Conservation (phyloP, 1,139 yeast species). For the Candida frijolesensis region DNA sequence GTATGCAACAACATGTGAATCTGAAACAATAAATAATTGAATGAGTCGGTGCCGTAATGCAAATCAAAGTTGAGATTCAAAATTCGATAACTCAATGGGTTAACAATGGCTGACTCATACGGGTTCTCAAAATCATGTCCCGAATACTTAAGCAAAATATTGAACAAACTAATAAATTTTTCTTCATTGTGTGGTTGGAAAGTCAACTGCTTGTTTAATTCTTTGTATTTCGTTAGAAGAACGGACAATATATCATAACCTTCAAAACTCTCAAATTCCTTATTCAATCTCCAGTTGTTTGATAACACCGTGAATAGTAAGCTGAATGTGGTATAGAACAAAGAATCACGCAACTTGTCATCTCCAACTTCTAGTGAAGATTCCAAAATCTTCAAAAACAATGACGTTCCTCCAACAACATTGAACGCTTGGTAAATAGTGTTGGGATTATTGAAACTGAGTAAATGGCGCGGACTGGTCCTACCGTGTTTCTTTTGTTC, state of each 20-base stretch:
- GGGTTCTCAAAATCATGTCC: slow-evolving; percentile 30
- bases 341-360: slow-evolving; percentile 20
- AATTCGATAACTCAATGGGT: slow-evolving; percentile 31
- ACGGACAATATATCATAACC: slow-evolving; percentile 44
- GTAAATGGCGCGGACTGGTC: slow-evolving; percentile 21
- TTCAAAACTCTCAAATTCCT: slow-evolving; percentile 46
- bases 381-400: slow-evolving; percentile 36
- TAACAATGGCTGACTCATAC: slow-evolving; percentile 32
- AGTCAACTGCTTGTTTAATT: slow-evolving; percentile 22
- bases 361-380: slow-evolving; percentile 20
- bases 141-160: slow-evolving; percentile 24
- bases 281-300: slow-evolving; percentile 40
- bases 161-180: slow-evolving; percentile 18
- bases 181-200: slow-evolving; percentile 18
- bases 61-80: slow-evolving; percentile 39
- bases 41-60: slow-evolving; percentile 40
- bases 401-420: slow-evolving; percentile 39
- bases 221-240: slow-evolving; percentile 32
- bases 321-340: slow-evolving; percentile 25
- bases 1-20: slow-evolving; percentile 54
- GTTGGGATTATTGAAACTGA: slow-evolving; percentile 18
- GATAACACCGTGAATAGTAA: slow-evolving; percentile 31
- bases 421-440: slow-evolving; percentile 37
- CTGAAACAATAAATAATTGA: slow-evolving; percentile 56
- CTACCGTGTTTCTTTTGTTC: slow-evolving; percentile 11